Base-by-base conservation (phyloP, 1,284 basidiomycete genomes). In the Puccinia coronata region DNA sequence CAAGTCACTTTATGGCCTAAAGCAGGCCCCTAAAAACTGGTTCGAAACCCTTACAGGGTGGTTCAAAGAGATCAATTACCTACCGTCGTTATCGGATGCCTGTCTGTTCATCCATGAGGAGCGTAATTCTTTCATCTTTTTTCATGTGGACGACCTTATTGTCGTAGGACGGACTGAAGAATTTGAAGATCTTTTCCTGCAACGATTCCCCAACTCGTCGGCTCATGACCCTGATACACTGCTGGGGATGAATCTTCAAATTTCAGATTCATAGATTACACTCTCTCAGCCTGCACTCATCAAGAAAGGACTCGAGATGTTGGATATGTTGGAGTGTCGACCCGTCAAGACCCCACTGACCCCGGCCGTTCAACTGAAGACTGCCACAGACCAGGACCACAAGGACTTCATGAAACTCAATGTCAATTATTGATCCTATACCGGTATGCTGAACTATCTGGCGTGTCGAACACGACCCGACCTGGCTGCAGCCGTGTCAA, bases 1-100 rank as follows among this genome's bases (percentile, higher is more conserved):
- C n/a, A 70, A 70, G n/a, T 34, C 67, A 9, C 12, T 70, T 2
- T 70, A 70, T 25, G 67, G 67, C 6, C 67, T 70, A 14, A 70
- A 70, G 43, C 67, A 70, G 12, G 11, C 34, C 9, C 67, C 67
- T 8, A 14, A 6, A 2, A 25, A 25, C 25, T 70, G 67, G 67
- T 70, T 43, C 34, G 2, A 16, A 2, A 39, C 25, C n/a, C 25
- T 67, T 23, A 67, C 25, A 8, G 23, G 5, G 9, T 67, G 25
- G 28, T 39, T 67, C 20, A 11, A 28, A 18, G 2, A 8, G 14
- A 43, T 70, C 12, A 25, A 25, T n/a, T 70, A 20, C 41, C 41
- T 6, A 43, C 39, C 34, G 18, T 39, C 31, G 8, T 6, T 25
- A 12, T 8, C 67, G 12, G 67, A 70, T 70, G 14, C 67, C 20